phyloP scores from a whole-genome alignment of 768 basidiomycete species.

The Trametes coccinea region DNA sequence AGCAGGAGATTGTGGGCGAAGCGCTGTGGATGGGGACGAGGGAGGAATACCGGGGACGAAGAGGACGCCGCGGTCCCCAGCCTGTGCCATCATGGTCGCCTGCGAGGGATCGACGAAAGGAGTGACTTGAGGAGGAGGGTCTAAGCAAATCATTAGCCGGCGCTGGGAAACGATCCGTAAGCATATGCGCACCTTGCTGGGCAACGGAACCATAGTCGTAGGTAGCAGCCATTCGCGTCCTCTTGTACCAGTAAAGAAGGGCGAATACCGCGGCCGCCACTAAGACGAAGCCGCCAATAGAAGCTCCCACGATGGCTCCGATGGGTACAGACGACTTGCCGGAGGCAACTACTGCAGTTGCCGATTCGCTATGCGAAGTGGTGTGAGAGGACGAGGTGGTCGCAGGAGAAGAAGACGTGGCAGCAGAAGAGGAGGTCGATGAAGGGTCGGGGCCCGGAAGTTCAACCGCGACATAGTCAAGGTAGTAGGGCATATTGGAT shows the following conservation, averaged over 20 bases:
- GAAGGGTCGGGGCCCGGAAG: neutral
- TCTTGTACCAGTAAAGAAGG: neutral
- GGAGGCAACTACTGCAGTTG: neutral
- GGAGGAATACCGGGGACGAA: slow-evolving; percentile 2
- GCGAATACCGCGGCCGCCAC: neutral
- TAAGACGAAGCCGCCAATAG: neutral
- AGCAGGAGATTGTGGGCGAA: neutral
- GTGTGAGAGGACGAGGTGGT: too few relatives aligned
- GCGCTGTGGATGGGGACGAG: neutral
- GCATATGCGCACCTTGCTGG: neutral
- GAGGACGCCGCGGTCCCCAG: neutral
- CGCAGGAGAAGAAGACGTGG: neutral
- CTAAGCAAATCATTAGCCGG: neutral
- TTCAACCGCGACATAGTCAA: slow-evolving; percentile 4
- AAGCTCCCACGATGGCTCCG: slow-evolving; percentile 2
- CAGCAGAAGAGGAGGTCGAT: neutral
- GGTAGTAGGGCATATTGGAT: neutral
- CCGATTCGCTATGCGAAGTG: neutral
- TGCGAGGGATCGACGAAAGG: slow-evolving; percentile 3
- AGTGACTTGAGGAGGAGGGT: neutral
- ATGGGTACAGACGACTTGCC: neutral
- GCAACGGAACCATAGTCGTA: slow-evolving; percentile 4
- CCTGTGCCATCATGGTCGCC: neutral
- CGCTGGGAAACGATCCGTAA: too few relatives aligned
- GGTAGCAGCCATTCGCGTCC: neutral